Base-by-base conservation (phyloP, 345 rosid species). In the Acer yangbiense region DNA sequence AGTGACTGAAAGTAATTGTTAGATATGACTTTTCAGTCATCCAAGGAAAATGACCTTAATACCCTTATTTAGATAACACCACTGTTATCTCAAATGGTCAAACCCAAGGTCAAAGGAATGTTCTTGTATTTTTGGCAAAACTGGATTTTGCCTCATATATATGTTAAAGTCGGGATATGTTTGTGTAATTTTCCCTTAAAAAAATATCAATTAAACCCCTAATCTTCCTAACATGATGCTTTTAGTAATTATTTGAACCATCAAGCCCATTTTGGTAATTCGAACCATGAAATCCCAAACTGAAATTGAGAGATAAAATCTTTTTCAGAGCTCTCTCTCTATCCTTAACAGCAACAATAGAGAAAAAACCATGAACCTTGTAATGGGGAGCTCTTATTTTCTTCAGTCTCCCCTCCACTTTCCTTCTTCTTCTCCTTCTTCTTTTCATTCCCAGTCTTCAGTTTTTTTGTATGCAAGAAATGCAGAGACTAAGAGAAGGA, bases 371-470 rank as follows among this genome's bases (percentile, higher is more conserved):
- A 67, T 67, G 78, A 43, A 21, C 7, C 55, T 76, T 39, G 73
- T 80, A 20, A 66, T 85, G 46, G 97, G 89, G 60, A 83, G 87
- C 84, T 80, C 88, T 72, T 83, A 75, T 78, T 83, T 85, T 29
- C 46, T 82, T 39, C 89, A 83, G 17, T 74, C 88, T 76, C 85
- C 83, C 69, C 81, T 76, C 79, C 81, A 76, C 11, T 57, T 75
- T 41, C 58, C 84, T n/a, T 68, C 83, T 35, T 74, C 82, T 64
- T 67, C 75, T 69, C 50, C 82, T 25, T 70, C 75, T 66, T 48
- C 82, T 25, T 70, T 82, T 77, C 71, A 78, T 78, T 74, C 79
- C 74, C 93, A 77, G 63, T 84, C 88, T 68, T 64, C 63, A 10
- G 29, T 80, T n/a, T 68, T 79, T 60, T 60, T 87, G 7, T 72